Base-by-base conservation (phyloP, 257 asterid species). In the Nicotiana tabacum region DNA sequence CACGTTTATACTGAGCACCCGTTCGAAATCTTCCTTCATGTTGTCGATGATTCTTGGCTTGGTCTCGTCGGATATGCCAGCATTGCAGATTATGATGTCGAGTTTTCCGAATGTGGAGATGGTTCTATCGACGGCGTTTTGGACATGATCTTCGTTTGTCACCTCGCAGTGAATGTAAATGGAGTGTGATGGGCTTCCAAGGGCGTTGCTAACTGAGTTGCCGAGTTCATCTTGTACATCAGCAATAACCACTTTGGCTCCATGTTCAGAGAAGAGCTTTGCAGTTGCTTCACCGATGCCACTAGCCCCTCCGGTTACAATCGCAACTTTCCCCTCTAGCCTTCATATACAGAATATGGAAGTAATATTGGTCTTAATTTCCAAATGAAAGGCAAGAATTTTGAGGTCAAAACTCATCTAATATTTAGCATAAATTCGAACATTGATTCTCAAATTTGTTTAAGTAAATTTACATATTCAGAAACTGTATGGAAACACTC, bases 241-340 rank as follows among this genome's bases (percentile, higher is more conserved):
- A 0, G 90, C 92, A 4, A 92, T 81, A 46, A 37, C 90, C 2
- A 92, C 94, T 72, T 91, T 90, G 51, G 95, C 97, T 2, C 97
- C 97, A 9, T 90, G 93, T 27, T 83, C 60, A 55, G 82, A 46
- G 83, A 92, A 92, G 62, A 88, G 88, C 46, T 82, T 87, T 1
- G 90, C 90, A 0, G 89, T 90, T 87, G 85, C 81, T 84, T 87
- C 89, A 2, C 97, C 97, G 24, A 92, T 90, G 7, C 97, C 97
- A 10, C 88, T 89, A 30, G 95, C 92, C 24, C 90, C 97, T 0
- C 95, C 95, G 0, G 95, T 91, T 77, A 92, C 83, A 2, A 91
- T 83, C 1, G 93, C 95, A 2, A 92, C 93, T 83, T 92, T 92
- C 17, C 97, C 97, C 81, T 86, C 93, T 5, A 92, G 87, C 77